A percentile compares a stretch with the other conserved stretches of the same genome.
phyloP scores from a whole-genome alignment of 2,329 filamentous ascomycete genomes.

The Xylaria sp. region DNA sequence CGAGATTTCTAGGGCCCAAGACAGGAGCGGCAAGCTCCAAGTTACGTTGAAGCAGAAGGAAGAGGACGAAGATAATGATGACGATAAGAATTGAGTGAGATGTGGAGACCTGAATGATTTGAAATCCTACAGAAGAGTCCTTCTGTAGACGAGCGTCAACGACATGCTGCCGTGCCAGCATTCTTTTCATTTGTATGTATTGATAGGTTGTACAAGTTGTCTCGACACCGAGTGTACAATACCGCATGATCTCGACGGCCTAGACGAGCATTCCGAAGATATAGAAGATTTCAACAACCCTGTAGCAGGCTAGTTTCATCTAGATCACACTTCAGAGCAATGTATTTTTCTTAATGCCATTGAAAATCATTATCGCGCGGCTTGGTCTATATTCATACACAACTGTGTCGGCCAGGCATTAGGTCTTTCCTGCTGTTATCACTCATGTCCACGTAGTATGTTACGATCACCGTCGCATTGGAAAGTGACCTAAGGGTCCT shows the following conservation, averaged over 20 bases:
- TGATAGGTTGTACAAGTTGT: constrained; percentile 4
- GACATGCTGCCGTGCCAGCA: constrained; percentile 30
- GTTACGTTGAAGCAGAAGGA: constrained; percentile 58
- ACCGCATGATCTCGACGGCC: constrained; percentile 9
- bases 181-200: constrained; percentile 33
- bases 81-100: constrained; percentile 34
- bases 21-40: constrained; percentile 53
- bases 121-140: not conserved
- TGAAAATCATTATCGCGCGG: not conserved
- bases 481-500: too few species aligned
- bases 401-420: too few species aligned
- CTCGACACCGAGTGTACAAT: constrained; percentile 19
- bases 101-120: not conserved
- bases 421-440: too few species aligned
- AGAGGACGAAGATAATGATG: constrained; percentile 50
- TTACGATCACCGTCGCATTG: too few species aligned
- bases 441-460: too few species aligned
- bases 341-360: not conserved
- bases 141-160: constrained; percentile 5
- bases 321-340: not conserved
- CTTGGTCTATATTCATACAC: not conserved
- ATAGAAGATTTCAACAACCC: constrained; percentile 15
- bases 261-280: constrained; percentile 5
- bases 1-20: constrained; percentile 59
- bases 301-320: constrained; percentile 20